phyloP scores from a whole-genome alignment of 129 eudicot genomes.

The Deinandra increscens region DNA sequence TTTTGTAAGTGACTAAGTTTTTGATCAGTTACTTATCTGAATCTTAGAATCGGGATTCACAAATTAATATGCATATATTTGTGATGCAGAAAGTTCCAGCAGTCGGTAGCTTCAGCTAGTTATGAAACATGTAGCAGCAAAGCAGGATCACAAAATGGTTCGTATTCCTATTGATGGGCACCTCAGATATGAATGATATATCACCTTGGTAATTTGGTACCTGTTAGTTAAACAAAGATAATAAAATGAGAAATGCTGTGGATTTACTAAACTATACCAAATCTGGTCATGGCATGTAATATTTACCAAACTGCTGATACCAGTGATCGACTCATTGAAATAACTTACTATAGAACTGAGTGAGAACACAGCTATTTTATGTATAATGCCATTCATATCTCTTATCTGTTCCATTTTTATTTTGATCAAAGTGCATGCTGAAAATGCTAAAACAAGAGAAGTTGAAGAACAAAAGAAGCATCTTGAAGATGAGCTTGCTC shows the following conservation, averaged over 20 bases:
- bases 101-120: constrained; percentile 27
- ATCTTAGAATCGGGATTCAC: not conserved
- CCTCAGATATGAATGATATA: constrained; percentile 1
- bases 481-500: constrained; percentile 49
- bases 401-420: not conserved
- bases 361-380: not conserved
- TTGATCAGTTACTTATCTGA: not conserved
- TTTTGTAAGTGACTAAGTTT: constrained; percentile 6
- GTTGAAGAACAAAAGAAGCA: constrained; percentile 38
- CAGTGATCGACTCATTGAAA: not conserved
- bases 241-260: not conserved
- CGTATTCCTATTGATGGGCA: constrained; percentile 3
- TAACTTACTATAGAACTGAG: not conserved
- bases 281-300: not conserved
- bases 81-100: constrained; percentile 60
- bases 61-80: constrained; percentile 7
- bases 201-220: constrained; percentile 1
- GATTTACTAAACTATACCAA: not conserved
- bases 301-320: not conserved
- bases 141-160: constrained; percentile 39
- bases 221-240: not conserved
- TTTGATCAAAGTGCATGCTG: constrained; percentile 25
- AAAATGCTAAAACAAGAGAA: constrained; percentile 30
- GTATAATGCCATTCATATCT: constrained; percentile 1
- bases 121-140: constrained; percentile 22